Conservation (phyloP, 2,329 filamentous ascomycete species). For the Xylaria sp. region DNA sequence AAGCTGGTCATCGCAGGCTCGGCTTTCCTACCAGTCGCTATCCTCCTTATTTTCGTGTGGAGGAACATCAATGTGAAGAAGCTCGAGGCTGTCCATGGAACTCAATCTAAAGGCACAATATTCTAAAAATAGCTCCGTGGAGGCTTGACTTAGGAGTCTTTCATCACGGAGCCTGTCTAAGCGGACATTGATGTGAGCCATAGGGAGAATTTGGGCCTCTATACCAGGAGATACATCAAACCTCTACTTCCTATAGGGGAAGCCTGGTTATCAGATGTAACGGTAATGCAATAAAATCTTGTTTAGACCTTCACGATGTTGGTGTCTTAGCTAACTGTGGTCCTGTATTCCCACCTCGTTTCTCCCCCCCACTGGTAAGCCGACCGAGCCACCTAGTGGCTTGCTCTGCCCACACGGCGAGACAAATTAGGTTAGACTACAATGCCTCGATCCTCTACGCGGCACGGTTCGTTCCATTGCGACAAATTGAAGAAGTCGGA, state of each 20-base stretch:
- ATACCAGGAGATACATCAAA: no score
- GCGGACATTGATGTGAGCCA: no score
- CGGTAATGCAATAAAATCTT: no score
- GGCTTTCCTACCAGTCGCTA: slow-evolving; percentile 16
- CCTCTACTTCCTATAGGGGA: no score
- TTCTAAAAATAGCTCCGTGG: not conserved
- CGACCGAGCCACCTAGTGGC: no score
- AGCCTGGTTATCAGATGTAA: no score
- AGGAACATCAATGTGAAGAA: slow-evolving; percentile 24
- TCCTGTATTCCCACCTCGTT: no score
- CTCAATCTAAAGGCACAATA: slow-evolving; percentile 20
- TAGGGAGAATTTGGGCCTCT: no score
- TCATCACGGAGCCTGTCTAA: not conserved
- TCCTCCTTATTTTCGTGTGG: slow-evolving; percentile 18
- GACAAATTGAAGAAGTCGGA: not conserved
- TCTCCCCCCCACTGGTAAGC: no score
- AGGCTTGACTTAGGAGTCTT: not conserved
- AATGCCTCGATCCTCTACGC: no score
- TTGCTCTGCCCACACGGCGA: not conserved
- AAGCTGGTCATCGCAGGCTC: slow-evolving; percentile 22
- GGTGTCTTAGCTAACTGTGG: no score
- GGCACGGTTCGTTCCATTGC: not conserved
- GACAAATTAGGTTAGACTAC: slow-evolving; percentile 1
- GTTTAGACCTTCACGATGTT: no score
- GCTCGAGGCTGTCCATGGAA: slow-evolving; percentile 2